Evolutionary conservation across 2,329 filamentous ascomycete species (phyloP), one percentile per base, ranked within the genome.

Genomic region (Kalaharituber pfeilii): DNA sequence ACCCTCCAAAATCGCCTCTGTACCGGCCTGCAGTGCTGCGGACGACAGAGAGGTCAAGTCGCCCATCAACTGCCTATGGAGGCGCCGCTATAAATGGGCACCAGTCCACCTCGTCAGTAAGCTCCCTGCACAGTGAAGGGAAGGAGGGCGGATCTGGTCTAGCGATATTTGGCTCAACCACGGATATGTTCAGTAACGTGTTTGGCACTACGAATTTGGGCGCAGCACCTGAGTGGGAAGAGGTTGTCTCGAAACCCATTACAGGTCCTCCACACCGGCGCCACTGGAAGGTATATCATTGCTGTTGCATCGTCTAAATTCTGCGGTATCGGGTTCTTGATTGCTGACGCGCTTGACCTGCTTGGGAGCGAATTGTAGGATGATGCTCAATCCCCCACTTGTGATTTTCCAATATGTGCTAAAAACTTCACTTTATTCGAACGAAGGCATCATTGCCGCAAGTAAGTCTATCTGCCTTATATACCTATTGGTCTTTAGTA

Each of bases 11-110:
- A 55, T 62, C 60, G 33, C 59, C 62, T 36, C 58, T 64, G 25
- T 64, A 64, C 52, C 58, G 62, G 45, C 62, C 62, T 5, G 62
- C 62, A 22, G 62, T 62, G 44, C 61, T 64, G 27, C 59, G 62
- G 45, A 60, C 62, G 20, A 64, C 62, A 22, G 62, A 64, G 56
- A 51, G 61, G 28, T 57, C 61, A 13, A 56, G 55, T 33, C 55
- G 57, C 26, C 28, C 54, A 20, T 36, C 39, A 36, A 30, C 24
- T 18, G 15, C 27, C 15, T 13, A 11, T 15, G 47, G 47, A 50
- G 26, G 26, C 3, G 22, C 3, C 42, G 8, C 8, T 15, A 28
- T 26, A 5, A 5, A 8, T 18, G 27, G 25, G 5, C 7, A 28
- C 15, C 47, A 28, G n/a, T 26, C 26, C 15, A 15, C 25, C 24